Percentiles rank a stretch among this genome's conserved stretches.
phyloP scores from a whole-genome alignment of 1,284 basidiomycete species.

The Caloboletus firmus region DNA sequence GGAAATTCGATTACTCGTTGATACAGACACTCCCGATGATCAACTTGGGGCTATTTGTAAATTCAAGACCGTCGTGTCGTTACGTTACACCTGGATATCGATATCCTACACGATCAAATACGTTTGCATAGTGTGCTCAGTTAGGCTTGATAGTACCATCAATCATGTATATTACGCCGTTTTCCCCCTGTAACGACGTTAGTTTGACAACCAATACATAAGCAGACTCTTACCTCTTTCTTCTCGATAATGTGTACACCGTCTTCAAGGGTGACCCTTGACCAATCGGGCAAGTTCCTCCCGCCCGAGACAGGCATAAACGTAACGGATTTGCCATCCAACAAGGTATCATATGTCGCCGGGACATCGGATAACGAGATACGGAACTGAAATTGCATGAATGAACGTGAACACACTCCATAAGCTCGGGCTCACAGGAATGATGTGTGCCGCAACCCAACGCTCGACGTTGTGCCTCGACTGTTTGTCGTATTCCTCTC shows the following conservation, averaged over 20 bases:
- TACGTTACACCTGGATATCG: not conserved
- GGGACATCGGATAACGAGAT: conserved; percentile 32
- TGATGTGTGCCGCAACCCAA: conserved; percentile 74
- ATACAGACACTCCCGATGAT: not conserved
- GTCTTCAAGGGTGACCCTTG: conserved; percentile 52
- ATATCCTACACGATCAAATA: not conserved
- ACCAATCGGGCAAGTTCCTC: conserved; percentile 51
- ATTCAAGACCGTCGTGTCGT: not conserved
- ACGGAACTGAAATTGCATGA: conserved; percentile 25
- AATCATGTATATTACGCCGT: conserved; percentile 70
- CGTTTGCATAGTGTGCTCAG: conserved; percentile 4
- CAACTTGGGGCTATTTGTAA: not conserved
- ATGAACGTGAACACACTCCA: not conserved
- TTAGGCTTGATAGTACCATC: conserved; percentile 54
- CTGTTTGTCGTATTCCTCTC: conserved; percentile 58
- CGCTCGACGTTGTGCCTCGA: conserved; percentile 64
- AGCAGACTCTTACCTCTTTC: conserved; percentile 35
- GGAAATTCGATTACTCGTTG: not conserved
- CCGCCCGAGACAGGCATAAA: conserved; percentile 45
- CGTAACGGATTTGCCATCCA: conserved; percentile 53
- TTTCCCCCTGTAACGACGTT: conserved; percentile 49
- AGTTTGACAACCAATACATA: conserved; percentile 1
- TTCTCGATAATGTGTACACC: conserved; percentile 51
- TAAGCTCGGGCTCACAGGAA: conserved; percentile 52
- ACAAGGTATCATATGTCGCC: conserved; percentile 48